Base-by-base conservation (phyloP, 352 stramenopile genomes). In the Pythium sukuiense region DNA sequence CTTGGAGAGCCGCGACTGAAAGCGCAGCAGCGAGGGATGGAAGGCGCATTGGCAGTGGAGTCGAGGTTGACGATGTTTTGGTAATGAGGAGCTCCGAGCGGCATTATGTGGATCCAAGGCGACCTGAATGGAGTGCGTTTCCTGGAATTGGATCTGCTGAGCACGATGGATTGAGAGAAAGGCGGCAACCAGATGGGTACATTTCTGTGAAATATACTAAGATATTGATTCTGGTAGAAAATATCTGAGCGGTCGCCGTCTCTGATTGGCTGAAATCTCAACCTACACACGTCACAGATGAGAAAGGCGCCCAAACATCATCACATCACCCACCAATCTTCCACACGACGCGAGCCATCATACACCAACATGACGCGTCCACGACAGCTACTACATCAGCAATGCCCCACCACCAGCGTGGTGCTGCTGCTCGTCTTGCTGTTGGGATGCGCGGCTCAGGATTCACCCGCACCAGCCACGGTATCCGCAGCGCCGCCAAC, bases 231-330 rank as follows among this genome's bases (percentile, higher is more conserved):
- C 24, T 30, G 6, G 24, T 4, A 52, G n/a, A 52, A 52, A 18
- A 26, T 49, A 5, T 5, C 41, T 11, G 24, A 5, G 3, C 13
- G 16, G 11, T 16, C 20, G 29, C 11, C n/a, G 2, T 5, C 2
- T 30, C 20, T 52, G 45, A 32, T 52, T 52, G 45, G 45, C 18
- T 27, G 45, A 30, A 50, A 29, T 5, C 20, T 30, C 5, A 37
- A 2, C 37, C 13, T n/a, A 0, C 59, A 52, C 59, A 65, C 59
- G 59, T 65, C 59, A 26, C 59, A 65, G 48, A 29, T 48, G 20
- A 52, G 45, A 52, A 52, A 52, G 45, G 45, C 45, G 45, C 20
- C 20, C 20, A 24, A 24, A 24, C 20, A 20, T 18, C 18, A 52
- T n/a, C 11, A 0, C n/a, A 52, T 52, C 45, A 52, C 45, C 45